Evolutionary conservation across 805 yeast species (phyloP).

Genomic region (Saccharomyces paradoxus): DNA sequence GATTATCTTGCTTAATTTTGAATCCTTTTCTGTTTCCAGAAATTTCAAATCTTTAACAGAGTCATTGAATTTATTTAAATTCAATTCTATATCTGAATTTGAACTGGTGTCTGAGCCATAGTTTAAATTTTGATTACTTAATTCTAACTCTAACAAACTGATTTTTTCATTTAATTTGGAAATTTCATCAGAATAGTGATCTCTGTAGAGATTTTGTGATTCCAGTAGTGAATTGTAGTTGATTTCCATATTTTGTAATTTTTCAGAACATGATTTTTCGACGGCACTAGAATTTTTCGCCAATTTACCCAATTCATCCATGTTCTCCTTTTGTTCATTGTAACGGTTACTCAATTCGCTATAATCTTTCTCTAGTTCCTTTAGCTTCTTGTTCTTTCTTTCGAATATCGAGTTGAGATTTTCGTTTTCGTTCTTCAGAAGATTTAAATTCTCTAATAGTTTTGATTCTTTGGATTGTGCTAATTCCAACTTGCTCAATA

Average conservation of each 20-base stretch:
- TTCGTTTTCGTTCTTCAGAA: constrained; percentile 70
- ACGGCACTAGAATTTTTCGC: background rate
- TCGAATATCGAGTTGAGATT: constrained; percentile 59
- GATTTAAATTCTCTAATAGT: constrained; percentile 46
- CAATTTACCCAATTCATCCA: constrained; percentile 5
- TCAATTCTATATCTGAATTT: background rate
- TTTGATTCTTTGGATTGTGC: constrained; percentile 37
- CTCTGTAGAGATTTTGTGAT: constrained; percentile 19
- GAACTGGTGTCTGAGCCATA: background rate
- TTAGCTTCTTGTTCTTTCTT: constrained; percentile 61
- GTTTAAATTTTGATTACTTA: background rate
- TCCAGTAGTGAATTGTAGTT: constrained; percentile 23
- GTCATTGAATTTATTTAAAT: background rate
- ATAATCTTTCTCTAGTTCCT: constrained; percentile 52
- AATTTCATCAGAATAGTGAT: constrained; percentile 19
- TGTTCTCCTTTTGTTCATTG: constrained; percentile 55
- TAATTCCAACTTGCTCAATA: constrained; percentile 43
- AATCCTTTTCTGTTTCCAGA: background rate
- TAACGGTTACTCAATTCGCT: constrained; percentile 23
- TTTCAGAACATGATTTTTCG: constrained; percentile 9
- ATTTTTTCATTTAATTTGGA: constrained; percentile 5
- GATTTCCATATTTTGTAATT: constrained; percentile 12
- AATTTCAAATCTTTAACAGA: background rate
- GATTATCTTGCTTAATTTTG: background rate
- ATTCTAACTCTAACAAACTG: background rate